These are phyloP conservation scores for Powellomyces hirtus DNA, from an alignment of 192 early-diverging fungal genomes.

Conservation along the genomic window DNA sequence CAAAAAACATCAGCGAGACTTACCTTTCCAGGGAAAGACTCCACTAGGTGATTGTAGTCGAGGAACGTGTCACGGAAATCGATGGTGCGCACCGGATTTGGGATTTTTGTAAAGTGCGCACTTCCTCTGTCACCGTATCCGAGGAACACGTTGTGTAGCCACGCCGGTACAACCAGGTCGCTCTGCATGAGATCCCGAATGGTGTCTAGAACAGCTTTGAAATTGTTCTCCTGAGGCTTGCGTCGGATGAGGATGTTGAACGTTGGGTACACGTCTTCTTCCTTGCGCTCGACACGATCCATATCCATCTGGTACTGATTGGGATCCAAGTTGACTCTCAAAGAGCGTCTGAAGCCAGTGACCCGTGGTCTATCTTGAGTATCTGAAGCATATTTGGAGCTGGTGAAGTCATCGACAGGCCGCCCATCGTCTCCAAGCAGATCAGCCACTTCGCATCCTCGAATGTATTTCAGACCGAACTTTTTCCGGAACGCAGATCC, in stretches of 20 bases:
- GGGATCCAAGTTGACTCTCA: slow-evolving; percentile 80
- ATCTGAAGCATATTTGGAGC: slow-evolving; percentile 26
- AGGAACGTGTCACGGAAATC: slow-evolving; percentile 90
- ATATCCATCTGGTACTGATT: slow-evolving; percentile 82
- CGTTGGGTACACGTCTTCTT: slow-evolving; percentile 70
- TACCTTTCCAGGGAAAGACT: slow-evolving; percentile 64
- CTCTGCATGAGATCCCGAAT: slow-evolving; percentile 86
- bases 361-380: slow-evolving; percentile 37
- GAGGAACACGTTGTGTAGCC: slow-evolving; percentile 87
- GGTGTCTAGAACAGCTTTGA: slow-evolving; percentile 86
- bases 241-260: slow-evolving; percentile 92
- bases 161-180: slow-evolving; percentile 81
- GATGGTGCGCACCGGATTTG: slow-evolving; percentile 54
- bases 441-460: slow-evolving; percentile 84
- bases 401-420: slow-evolving; percentile 29
- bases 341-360: slow-evolving; percentile 47
- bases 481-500: slow-evolving; percentile 51
- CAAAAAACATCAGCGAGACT: background rate
- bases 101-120: slow-evolving; percentile 68
- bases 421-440: slow-evolving; percentile 73
- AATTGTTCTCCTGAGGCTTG: slow-evolving; percentile 88
- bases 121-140: slow-evolving; percentile 92
- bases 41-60: slow-evolving; percentile 71
- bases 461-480: slow-evolving; percentile 76
- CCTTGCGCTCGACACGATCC: slow-evolving; percentile 38